These are phyloP conservation scores for Chlamydomonas reinhardtii DNA, from an alignment of 163 green algal genomes.

Conservation along the genomic window DNA sequence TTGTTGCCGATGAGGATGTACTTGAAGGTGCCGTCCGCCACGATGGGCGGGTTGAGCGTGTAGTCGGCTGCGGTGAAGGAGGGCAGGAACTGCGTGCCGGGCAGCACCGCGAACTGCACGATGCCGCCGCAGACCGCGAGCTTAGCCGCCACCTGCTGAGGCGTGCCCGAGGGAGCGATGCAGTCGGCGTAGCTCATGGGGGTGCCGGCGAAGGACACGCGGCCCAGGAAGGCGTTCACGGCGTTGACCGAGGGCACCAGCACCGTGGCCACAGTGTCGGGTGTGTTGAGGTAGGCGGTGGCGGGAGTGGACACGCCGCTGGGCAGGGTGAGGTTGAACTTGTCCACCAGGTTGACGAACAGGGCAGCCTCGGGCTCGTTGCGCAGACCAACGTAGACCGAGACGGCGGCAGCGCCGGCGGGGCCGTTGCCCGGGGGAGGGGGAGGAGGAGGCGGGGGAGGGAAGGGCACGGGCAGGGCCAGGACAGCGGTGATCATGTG, in stretches of 20 bases:
- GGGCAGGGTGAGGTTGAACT: not conserved
- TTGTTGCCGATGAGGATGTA: not conserved
- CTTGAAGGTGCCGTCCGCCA: not conserved
- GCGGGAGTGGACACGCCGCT: not conserved
- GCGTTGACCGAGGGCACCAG: not conserved
- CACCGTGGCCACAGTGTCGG: not conserved
- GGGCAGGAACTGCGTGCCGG: not conserved
- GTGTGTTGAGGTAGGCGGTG: not conserved
- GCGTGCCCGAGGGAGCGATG: not conserved
- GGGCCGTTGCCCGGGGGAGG: slow-evolving; percentile 1
- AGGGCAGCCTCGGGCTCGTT: not conserved
- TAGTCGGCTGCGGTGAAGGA: not conserved
- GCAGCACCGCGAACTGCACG: not conserved
- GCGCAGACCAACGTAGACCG: too few relatives aligned
- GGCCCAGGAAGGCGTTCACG: not conserved
- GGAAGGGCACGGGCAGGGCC: not conserved
- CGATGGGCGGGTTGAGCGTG: not conserved
- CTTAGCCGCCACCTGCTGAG: not conserved
- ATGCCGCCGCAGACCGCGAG: not conserved
- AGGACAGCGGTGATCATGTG: slow-evolving; percentile 19
- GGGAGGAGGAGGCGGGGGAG: not conserved
- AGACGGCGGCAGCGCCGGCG: not conserved
- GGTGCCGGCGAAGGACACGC: not conserved
- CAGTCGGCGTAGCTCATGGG: slow-evolving; percentile 22
- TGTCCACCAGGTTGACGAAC: slow-evolving; percentile 6